Evolutionary conservation across 164 flowering plant genomes (phyloP), one percentile per base, ranked within the genome.

Genomic region (Nelumbo lutea): DNA sequence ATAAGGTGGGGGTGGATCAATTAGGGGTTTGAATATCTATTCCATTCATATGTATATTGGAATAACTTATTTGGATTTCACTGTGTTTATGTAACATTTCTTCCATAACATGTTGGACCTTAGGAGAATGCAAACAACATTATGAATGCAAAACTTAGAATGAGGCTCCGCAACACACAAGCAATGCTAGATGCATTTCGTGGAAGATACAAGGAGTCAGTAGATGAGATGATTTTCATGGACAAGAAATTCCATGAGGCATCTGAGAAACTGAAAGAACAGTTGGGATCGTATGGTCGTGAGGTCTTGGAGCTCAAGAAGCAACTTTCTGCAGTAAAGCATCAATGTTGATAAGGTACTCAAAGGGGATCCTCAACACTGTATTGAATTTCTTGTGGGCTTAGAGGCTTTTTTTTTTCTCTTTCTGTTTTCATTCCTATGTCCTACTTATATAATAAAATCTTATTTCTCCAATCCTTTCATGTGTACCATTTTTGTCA

Each of bases 141-240:
- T 58, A 86, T 70, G 70, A 84, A 40, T 69, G 83, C 91, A 14
- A 94, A 90, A 75, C 79, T 78, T 2, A 80, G 83, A 70, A 87
- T 94, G 93, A 85, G 90, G 78, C 90, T 91, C 6, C 82, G 82
- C 4, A 72, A 80, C 63, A 73, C 86, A 14, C 95, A 91, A 72
- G 83, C 83, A 9, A 89, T 84, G 76, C 70, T 91, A 72, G 93
- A 90, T 50, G 83, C 86, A 4, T 73, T 79, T 43, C 79, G 86
- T 3, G 61, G 71, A 7, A 83, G 87, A 77, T 75, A 84, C 81
- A 71, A 56, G 46, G 87, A 91, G 68, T 73, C 77, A 27, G 53
- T 73, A n/a, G 81, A 79, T 6, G 97, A 94, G 73, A 65, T 73
- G 48, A 82, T 70, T 15, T 51, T 68, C 48, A 86, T 90, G 96